phyloP scores from a whole-genome alignment of 495 filamentous ascomycete species.

The Hypoxylon lenormandii region DNA sequence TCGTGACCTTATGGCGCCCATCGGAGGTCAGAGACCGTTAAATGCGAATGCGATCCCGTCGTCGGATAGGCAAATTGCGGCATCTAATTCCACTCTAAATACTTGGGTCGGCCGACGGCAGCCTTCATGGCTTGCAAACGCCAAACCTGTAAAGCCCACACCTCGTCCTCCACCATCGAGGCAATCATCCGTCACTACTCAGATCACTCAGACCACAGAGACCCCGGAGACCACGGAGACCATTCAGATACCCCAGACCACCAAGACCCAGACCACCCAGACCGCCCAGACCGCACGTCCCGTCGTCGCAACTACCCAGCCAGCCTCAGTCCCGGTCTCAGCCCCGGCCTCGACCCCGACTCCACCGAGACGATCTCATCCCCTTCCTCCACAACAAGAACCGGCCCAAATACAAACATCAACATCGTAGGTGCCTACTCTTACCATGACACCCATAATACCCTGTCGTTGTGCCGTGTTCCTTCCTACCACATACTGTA shows the following conservation, averaged over 20 bases:
- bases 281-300: conserved; percentile 5
- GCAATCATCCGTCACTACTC: conserved; percentile 15
- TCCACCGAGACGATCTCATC: conserved; percentile 22
- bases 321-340: conserved; percentile 29
- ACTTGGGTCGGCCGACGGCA: conserved; percentile 73
- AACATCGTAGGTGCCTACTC: conserved; percentile 32
- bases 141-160: conserved; percentile 54
- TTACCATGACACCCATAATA: neutral
- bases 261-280: neutral
- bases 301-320: conserved; percentile 29
- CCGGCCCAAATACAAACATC: conserved; percentile 22
- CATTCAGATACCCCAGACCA: neutral
- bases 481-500: conserved; percentile 1
- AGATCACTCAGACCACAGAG: neutral
- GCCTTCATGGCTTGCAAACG: conserved; percentile 74
- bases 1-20: conserved; percentile 43
- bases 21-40: conserved; percentile 25
- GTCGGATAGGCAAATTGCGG: conserved; percentile 63
- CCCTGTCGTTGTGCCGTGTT: conserved; percentile 10
- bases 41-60: conserved; percentile 15
- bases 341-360: conserved; percentile 18
- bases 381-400: conserved; percentile 10
- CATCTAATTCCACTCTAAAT: conserved; percentile 76
- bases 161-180: conserved; percentile 50
- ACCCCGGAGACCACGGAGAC: neutral